These are phyloP conservation scores for Glarea lozoyensis DNA, from an alignment of 495 filamentous ascomycete species.

Conservation along the genomic window DNA sequence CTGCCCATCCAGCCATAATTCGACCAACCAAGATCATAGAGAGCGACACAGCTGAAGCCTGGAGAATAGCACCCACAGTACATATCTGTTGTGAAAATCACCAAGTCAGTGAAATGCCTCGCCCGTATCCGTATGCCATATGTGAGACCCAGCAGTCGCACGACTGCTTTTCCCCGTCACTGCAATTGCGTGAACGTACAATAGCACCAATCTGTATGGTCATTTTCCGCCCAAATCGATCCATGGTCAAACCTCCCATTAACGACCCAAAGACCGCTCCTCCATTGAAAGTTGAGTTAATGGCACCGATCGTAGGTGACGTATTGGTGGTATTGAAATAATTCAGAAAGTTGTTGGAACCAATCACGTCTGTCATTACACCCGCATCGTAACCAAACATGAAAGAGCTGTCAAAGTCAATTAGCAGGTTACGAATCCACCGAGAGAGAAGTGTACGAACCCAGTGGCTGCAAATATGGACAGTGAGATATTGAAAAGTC, in stretches of 20 bases:
- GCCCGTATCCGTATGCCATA: too few species aligned
- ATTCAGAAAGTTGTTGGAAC: constrained; percentile 34
- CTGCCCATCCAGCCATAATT: constrained; percentile 52
- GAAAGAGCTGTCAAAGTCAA: constrained; percentile 28
- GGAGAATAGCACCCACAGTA: constrained; percentile 45
- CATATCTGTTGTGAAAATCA: too few species aligned
- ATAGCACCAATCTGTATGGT: constrained; percentile 48
- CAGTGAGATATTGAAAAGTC: constrained; percentile 32
- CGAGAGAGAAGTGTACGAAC: constrained; percentile 3
- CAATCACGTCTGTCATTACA: constrained; percentile 48
- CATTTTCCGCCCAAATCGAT: constrained; percentile 39
- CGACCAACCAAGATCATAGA: constrained; percentile 53
- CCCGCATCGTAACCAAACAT: constrained; percentile 49
- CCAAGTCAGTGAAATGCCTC: too few species aligned
- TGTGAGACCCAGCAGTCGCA: too few species aligned
- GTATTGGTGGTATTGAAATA: constrained; percentile 40
- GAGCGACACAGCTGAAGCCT: constrained; percentile 41
- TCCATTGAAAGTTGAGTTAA: constrained; percentile 48
- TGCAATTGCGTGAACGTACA: too few species aligned
- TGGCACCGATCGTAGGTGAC: constrained; percentile 43
- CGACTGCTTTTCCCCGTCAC: too few species aligned
- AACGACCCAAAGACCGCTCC: constrained; percentile 41
- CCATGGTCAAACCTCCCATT: constrained; percentile 27
- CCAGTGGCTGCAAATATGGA: constrained; percentile 38
- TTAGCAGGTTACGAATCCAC: neutral